phyloP scores from a whole-genome alignment of 305 asterid species.

The Fraxinus greggii region DNA sequence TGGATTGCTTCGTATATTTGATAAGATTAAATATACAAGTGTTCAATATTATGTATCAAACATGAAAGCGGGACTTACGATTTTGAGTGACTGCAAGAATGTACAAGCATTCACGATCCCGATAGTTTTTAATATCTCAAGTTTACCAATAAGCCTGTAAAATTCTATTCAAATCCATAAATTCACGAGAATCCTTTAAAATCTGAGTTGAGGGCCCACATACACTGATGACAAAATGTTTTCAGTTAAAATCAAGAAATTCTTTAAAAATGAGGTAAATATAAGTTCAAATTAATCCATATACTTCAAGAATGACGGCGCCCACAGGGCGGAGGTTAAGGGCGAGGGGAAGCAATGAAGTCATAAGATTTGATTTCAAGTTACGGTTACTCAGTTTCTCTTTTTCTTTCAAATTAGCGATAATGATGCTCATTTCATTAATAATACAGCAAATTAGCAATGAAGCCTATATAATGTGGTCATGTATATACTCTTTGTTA shows the following conservation, averaged over 20 bases:
- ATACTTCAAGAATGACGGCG: neutral
- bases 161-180: no score
- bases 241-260: neutral
- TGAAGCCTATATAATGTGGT: neutral
- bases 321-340: neutral
- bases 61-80: no score
- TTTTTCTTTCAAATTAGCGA: neutral
- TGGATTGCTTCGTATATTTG: neutral
- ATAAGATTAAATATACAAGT: no score
- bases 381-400: neutral
- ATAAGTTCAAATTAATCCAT: neutral
- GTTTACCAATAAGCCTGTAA: no score
- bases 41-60: neutral
- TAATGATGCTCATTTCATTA: neutral
- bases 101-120: no score
- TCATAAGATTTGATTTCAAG: neutral
- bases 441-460: neutral
- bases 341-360: neutral
- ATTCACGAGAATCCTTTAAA: neutral
- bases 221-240: neutral
- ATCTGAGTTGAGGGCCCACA: neutral
- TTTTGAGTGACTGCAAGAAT: neutral
- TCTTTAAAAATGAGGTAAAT: neutral
- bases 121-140: no score
- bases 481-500: neutral